phyloP scores from a whole-genome alignment of 306 rosid genomes.

The Quercus bicolor region DNA sequence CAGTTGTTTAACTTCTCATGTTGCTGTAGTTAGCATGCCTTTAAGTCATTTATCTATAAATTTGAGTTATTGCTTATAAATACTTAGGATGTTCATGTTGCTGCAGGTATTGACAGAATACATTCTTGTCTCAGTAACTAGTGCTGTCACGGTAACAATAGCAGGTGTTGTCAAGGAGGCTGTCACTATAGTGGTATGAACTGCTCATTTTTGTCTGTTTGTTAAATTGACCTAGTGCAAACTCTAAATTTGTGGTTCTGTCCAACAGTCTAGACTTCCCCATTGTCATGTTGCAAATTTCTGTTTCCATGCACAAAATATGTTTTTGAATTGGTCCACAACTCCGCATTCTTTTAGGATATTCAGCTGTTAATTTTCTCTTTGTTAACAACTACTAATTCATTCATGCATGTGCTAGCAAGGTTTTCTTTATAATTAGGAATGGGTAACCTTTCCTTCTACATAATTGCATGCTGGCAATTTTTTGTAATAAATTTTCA shows the following conservation, averaged over 20 bases:
- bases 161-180: constrained; percentile 99
- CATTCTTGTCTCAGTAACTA: constrained; percentile 87
- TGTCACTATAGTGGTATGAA: constrained; percentile 84
- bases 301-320: not conserved
- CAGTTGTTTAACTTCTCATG: not conserved
- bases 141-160: constrained; percentile 95
- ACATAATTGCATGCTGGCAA: not conserved
- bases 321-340: not conserved
- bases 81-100: constrained; percentile 22
- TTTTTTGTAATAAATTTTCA: not conserved
- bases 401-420: not conserved
- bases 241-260: not conserved
- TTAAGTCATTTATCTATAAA: not conserved
- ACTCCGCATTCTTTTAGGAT: not conserved
- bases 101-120: constrained; percentile 85
- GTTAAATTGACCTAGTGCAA: not conserved
- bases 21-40: not conserved
- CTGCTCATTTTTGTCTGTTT: constrained; percentile 8
- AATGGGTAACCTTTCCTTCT: not conserved
- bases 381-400: not conserved
- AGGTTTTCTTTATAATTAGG: not conserved
- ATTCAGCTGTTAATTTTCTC: not conserved
- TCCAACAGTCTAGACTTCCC: not conserved
- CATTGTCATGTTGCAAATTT: not conserved
- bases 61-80: constrained; percentile 10